phyloP scores from a whole-genome alignment of 2,329 filamentous ascomycete genomes.

The Fusarium sp. region DNA sequence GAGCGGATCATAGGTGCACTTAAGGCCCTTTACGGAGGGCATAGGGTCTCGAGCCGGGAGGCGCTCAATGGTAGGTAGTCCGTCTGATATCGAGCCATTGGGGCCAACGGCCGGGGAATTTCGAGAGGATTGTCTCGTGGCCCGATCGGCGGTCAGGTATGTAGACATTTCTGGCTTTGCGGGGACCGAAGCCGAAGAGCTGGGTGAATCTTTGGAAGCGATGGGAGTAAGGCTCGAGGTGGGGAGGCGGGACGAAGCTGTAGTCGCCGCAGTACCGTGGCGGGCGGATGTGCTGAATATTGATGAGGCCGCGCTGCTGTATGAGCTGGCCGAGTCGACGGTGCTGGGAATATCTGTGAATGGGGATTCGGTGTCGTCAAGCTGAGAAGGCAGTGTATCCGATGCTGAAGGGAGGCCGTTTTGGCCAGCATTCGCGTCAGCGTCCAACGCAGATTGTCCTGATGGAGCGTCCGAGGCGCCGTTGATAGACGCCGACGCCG shows the following conservation, averaged over 20 bases:
- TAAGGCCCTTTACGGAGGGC: slow-evolving; percentile 65
- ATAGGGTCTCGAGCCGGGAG: slow-evolving; percentile 67
- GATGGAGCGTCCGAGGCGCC: slow-evolving; percentile 39
- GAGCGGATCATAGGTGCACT: slow-evolving; percentile 70
- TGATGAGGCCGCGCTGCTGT: slow-evolving; percentile 76
- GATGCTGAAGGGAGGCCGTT: slow-evolving; percentile 36
- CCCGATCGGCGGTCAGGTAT: slow-evolving; percentile 58
- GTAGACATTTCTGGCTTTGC: slow-evolving; percentile 67
- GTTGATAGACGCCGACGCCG: slow-evolving; percentile 27
- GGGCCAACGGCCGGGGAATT: slow-evolving; percentile 45
- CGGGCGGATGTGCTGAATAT: slow-evolving; percentile 68
- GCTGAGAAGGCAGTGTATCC: slow-evolving; percentile 45
- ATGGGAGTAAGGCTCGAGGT: slow-evolving; percentile 62
- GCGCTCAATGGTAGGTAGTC: slow-evolving; percentile 53
- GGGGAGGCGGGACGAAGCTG: slow-evolving; percentile 55
- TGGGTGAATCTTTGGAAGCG: slow-evolving; percentile 64
- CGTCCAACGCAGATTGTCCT: slow-evolving; percentile 40
- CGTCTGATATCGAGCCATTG: slow-evolving; percentile 52
- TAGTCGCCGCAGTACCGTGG: slow-evolving; percentile 52
- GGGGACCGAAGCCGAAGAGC: slow-evolving; percentile 59
- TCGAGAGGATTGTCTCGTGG: slow-evolving; percentile 44
- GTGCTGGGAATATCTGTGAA: slow-evolving; percentile 76
- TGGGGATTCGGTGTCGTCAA: slow-evolving; percentile 68
- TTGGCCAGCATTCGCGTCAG: slow-evolving; percentile 42
- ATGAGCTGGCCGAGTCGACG: slow-evolving; percentile 77